Base-by-base conservation (phyloP, 805 yeast genomes). In the Schwanniomyces polymorphus region DNA sequence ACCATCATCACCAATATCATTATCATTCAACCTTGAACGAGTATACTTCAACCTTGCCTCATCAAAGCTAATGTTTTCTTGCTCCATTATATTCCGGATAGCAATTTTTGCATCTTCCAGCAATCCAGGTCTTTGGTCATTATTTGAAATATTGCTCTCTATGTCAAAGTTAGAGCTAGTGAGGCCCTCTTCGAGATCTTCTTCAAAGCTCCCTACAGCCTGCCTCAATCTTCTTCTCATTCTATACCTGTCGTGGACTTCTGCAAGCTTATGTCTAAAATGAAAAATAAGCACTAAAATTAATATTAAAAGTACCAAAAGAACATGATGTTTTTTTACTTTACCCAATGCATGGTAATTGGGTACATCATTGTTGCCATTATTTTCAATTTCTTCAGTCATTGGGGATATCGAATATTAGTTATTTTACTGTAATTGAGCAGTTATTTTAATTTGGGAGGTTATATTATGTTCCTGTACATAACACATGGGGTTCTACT, bases 1-100 rank as follows among this genome's bases (percentile, higher is more conserved):
- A 0, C 92, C 92, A 60, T 85, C 84, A 0, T 80, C 75, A 2
- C 79, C 85, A 28, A 87, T 81, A 9, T 73, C 76, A 58, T 85
- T 76, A 12, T 68, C 61, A 1, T 70, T 67, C 60, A 88, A 72
- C 51, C 67, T 66, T 12, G 61, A 52, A 43, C 68, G 71, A 5
- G 80, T 76, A 57, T 78, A 84, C 45, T 72, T 57, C 3, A 79
- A 61, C 50, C 96, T 70, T 0, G 96, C 95, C 37, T 81, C 81
- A 60, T 88, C 95, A 59, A 88, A 88, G 1, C 78, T 57, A 26
- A 86, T 51, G 29, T 70, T 60, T 43, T 76, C 65, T 5, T 61
- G 57, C 6, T 70, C 59, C 94, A 88, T 88, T 7, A 86, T 68
- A 26, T 62, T 51, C 47, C 71, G 68, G 2, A 88, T 80, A 45